Evolutionary conservation across 1,284 basidiomycete species (phyloP).

Genomic region (Spongiforma sp.): DNA sequence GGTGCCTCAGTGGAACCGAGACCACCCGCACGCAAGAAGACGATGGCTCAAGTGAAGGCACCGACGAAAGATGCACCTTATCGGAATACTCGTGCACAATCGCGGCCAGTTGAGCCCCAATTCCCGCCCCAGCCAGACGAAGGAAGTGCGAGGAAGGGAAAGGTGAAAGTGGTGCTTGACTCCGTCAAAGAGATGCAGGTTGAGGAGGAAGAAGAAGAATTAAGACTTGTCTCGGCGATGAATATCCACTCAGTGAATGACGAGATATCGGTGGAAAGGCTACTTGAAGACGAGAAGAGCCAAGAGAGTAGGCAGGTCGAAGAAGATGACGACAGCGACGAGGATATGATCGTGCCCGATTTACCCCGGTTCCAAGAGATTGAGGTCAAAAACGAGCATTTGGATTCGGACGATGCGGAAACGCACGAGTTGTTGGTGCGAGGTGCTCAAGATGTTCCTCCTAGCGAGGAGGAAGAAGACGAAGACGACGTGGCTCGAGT

Average conservation of each 20-base stretch:
- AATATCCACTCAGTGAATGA: constrained; percentile 12
- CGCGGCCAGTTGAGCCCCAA: constrained; percentile 25
- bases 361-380: constrained; percentile 20
- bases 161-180: neutral
- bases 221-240: neutral
- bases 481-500: constrained; percentile 21
- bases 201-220: neutral
- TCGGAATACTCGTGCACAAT: constrained; percentile 28
- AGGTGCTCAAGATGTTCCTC: neutral
- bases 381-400: constrained; percentile 18
- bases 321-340: neutral
- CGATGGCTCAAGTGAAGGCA: neutral
- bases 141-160: constrained; percentile 10
- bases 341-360: neutral
- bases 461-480: neutral
- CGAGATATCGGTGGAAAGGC: constrained; percentile 29
- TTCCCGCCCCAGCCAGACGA: neutral
- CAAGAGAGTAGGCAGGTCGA: neutral
- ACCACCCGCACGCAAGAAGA: constrained; percentile 9
- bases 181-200: constrained; percentile 12
- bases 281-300: constrained; percentile 19
- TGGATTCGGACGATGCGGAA: constrained; percentile 37
- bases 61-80: constrained; percentile 6
- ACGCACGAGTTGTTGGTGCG: constrained; percentile 26
- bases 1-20: constrained; percentile 20